Evolutionary conservation across 2,329 filamentous ascomycete species (phyloP).

Genomic region (Didymosphaeria variabile): DNA sequence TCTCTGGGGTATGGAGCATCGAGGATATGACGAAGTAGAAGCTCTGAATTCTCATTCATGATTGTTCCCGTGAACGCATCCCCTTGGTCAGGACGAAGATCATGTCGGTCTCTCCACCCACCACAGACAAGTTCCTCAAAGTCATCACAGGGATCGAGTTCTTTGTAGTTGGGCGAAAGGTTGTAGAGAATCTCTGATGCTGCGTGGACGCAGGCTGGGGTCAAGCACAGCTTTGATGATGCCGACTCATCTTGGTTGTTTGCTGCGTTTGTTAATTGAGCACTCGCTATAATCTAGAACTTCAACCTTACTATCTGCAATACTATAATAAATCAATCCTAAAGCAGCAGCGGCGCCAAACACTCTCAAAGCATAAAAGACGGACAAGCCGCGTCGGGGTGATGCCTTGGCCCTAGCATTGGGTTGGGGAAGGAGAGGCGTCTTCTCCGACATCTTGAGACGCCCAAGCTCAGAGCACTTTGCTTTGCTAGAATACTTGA

Average conservation of each 20-base stretch:
- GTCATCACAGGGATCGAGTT: conserved; percentile 70
- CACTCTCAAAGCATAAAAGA: conserved; percentile 26
- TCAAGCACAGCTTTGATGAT: conserved; percentile 56
- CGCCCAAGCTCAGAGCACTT: neutral
- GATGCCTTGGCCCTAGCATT: conserved; percentile 19
- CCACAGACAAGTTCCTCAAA: conserved; percentile 72
- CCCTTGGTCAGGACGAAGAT: conserved; percentile 68
- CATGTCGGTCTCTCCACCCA: conserved; percentile 68
- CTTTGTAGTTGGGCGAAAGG: conserved; percentile 56
- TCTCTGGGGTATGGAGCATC: conserved; percentile 60
- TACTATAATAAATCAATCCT: conserved; percentile 31
- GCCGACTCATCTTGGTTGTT: conserved; percentile 6
- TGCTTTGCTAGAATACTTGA: neutral
- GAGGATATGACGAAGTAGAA: conserved; percentile 53
- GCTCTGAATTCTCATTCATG: conserved; percentile 59
- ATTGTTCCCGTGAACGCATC: neutral
- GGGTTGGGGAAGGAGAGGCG: conserved; percentile 28
- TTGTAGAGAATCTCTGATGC: conserved; percentile 67
- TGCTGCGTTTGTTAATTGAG: conserved; percentile 1
- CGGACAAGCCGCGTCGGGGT: conserved; percentile 25
- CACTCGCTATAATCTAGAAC: neutral
- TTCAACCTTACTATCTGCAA: conserved; percentile 19
- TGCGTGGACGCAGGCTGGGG: conserved; percentile 70
- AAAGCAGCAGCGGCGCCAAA: conserved; percentile 29
- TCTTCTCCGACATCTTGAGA: conserved; percentile 34